These are phyloP conservation scores for Geosmithia putterillii DNA, from an alignment of 2,329 filamentous ascomycete genomes.

Conservation along the genomic window DNA sequence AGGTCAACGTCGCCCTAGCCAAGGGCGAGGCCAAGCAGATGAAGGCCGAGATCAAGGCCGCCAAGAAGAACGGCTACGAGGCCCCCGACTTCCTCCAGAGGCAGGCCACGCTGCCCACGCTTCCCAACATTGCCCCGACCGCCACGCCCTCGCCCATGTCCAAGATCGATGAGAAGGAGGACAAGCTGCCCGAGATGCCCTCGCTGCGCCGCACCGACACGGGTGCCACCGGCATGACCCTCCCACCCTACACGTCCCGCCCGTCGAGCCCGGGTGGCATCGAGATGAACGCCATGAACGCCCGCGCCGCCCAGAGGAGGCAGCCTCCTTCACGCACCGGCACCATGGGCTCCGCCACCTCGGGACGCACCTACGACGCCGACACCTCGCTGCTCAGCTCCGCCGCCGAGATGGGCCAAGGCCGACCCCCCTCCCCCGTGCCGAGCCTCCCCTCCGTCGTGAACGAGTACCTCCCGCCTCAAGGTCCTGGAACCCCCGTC, in stretches of 20 bases:
- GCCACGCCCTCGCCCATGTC: background rate
- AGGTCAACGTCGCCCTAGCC: conserved; percentile 78
- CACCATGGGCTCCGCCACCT: conserved; percentile 42
- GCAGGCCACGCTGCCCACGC: conserved; percentile 55
- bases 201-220: conserved; percentile 47
- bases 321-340: conserved; percentile 31
- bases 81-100: conserved; percentile 28
- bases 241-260: conserved; percentile 50
- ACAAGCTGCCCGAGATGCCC: conserved; percentile 47
- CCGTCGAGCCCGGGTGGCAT: conserved; percentile 40
- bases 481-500: conserved; percentile 20
- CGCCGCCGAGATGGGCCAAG: conserved; percentile 49
- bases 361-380: conserved; percentile 42
- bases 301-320: conserved; percentile 27
- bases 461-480: conserved; percentile 12
- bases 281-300: conserved; percentile 37
- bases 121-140: conserved; percentile 22
- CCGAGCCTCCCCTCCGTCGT: conserved; percentile 18
- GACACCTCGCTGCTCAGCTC: conserved; percentile 49
- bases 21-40: conserved; percentile 56
- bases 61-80: conserved; percentile 41
- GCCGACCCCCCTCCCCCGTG: conserved; percentile 21
- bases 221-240: conserved; percentile 46
- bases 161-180: conserved; percentile 21
- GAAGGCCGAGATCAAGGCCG: conserved; percentile 35